These are phyloP conservation scores for Rheum nobile DNA, from an alignment of 148 eudicot genomes.

Conservation along the genomic window DNA sequence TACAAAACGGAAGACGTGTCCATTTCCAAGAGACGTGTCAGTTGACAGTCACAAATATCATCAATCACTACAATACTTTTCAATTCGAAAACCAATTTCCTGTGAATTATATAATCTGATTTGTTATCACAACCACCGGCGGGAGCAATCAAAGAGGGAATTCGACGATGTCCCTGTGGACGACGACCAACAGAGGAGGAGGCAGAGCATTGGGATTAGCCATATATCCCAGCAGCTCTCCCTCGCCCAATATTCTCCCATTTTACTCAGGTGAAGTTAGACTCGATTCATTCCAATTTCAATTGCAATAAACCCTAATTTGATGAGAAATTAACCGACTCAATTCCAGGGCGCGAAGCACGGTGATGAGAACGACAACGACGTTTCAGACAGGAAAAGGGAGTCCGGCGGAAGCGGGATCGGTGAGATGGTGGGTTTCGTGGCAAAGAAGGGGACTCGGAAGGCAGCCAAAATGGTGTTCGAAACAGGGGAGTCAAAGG, in stretches of 20 bases:
- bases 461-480: background rate
- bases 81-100: background rate
- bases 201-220: too few species aligned
- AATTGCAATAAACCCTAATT: too few species aligned
- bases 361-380: background rate
- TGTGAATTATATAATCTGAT: too few species aligned
- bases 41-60: too few species aligned
- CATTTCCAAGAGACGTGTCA: too few species aligned
- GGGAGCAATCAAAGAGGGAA: too few species aligned
- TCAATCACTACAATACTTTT: too few species aligned
- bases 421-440: background rate
- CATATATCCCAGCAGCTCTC: background rate
- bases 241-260: background rate
- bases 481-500: background rate
- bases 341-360: background rate
- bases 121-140: too few species aligned
- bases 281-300: too few species aligned
- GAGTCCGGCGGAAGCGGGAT: background rate
- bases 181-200: background rate
- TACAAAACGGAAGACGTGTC: background rate
- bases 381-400: too few species aligned
- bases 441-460: background rate
- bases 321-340: too few species aligned
- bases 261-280: background rate
- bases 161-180: background rate